Evolutionary conservation across 176 grass and related monocot species (phyloP), one percentile per base, ranked within the genome.

Genomic region (Musa itinerans): DNA sequence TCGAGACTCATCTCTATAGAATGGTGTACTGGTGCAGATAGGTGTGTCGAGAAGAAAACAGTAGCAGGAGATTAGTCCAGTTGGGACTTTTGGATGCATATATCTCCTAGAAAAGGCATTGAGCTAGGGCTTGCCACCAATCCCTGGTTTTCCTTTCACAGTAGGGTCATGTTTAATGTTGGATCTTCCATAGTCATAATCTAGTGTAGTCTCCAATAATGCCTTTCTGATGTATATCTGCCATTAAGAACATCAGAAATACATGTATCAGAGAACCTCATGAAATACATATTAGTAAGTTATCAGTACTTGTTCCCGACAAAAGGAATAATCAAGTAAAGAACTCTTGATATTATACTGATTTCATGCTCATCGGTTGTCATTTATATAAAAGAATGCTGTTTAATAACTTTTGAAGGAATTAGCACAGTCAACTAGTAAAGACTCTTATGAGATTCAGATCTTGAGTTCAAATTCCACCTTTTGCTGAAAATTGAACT

Each of bases 141-240:
- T 79, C 77, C 85, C 90, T 77, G 87, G 74, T 72, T 74, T 93
- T 83, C 90, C 87, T 43, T 67, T 81, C 62, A 79, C 87, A 49
- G 86, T 90, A 63, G 68, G 68, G 43, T 93, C 93, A 65, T 97
- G 93, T 73, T 71, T 88, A 55, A 76, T n/a, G 75, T 97, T 97
- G 64, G 87, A 21, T 27, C 65, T 81, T 80, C 93, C 90, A 19
- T 93, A 90, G 76, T 97, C 93, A 63, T 97, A 97, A 77, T 97
- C 93, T 70, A 87, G 82, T 77, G 83, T 79, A 11, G 63, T 71
- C 67, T 90, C 93, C 54, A 76, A 73, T 74, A 97, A 85, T 78
- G 87, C 72, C 75, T 90, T 97, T 83, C 90, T 93, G 78, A 20
- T 90, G 65, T 61, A 70, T 10, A 43, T 80, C 90, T 92, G 82